A percentile compares a stretch with the other conserved stretches of the same genome.
phyloP scores from a whole-genome alignment of 2,329 filamentous ascomycete species.

The Elsinoe ampelina region DNA sequence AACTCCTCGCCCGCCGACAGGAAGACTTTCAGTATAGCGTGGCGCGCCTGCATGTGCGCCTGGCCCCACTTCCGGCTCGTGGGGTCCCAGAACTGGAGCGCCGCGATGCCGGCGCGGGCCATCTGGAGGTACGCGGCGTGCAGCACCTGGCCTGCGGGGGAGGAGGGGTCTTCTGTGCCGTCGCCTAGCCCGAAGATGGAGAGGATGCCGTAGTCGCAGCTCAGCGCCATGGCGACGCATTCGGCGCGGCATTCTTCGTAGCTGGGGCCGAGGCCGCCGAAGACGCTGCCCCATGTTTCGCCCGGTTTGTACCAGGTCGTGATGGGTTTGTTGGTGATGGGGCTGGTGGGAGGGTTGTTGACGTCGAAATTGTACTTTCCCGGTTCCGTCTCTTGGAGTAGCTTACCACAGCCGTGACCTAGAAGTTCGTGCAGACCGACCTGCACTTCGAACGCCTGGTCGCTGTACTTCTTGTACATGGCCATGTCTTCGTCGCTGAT shows the following conservation, averaged over 20 bases:
- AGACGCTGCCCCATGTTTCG: conserved; percentile 90
- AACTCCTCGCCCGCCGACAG: conserved; percentile 79
- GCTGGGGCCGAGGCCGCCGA: conserved; percentile 74
- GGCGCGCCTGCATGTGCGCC: conserved; percentile 82
- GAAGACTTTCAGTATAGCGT: conserved; percentile 78
- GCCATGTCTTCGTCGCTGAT: conserved; percentile 69
- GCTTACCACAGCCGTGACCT: conserved; percentile 85
- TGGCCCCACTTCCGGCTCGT: conserved; percentile 83
- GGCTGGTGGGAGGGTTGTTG: conserved; percentile 69
- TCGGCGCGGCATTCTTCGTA: conserved; percentile 96
- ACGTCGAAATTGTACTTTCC: conserved; percentile 84
- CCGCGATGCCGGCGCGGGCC: conserved; percentile 82
- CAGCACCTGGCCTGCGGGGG: conserved; percentile 66
- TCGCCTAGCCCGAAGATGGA: conserved; percentile 88
- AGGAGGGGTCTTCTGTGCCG: conserved; percentile 41
- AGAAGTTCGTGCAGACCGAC: conserved; percentile 87
- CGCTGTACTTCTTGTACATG: conserved; percentile 72
- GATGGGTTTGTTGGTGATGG: conserved; percentile 67
- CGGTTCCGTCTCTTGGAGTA: conserved; percentile 77
- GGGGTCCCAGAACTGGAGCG: conserved; percentile 91
- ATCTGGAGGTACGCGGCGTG: conserved; percentile 85
- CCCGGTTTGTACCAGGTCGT: conserved; percentile 88
- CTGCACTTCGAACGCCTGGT: conserved; percentile 86
- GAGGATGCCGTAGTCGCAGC: conserved; percentile 80
- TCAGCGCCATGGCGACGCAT: conserved; percentile 82